Percentiles rank a stretch among this genome's conserved stretches.
phyloP scores from a whole-genome alignment of 805 yeast species.

The Debaryomyces maramus region DNA sequence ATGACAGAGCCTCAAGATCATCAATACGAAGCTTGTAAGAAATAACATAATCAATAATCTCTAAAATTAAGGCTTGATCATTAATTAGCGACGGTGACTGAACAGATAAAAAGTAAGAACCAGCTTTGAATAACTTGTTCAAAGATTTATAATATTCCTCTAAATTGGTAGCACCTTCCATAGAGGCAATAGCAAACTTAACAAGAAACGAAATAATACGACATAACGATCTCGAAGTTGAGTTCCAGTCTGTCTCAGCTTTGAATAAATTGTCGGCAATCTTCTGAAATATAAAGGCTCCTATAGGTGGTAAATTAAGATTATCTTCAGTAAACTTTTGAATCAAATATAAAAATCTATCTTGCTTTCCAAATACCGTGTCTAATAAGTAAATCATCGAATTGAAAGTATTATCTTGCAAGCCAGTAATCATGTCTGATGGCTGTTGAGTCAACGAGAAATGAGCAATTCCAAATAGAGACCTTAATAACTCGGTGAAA shows the following conservation, averaged over 20 bases:
- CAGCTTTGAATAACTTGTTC: slow-evolving; percentile 39
- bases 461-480: slow-evolving; percentile 35
- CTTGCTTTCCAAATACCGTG: slow-evolving; percentile 63
- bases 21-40: slow-evolving; percentile 41
- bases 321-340: slow-evolving; percentile 46
- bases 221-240: slow-evolving; percentile 63
- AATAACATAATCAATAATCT: slow-evolving; percentile 57
- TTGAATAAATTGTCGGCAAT: slow-evolving; percentile 48
- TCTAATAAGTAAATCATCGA: slow-evolving; percentile 63
- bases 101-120: slow-evolving; percentile 46
- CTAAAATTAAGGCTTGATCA: slow-evolving; percentile 66
- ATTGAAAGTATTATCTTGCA: slow-evolving; percentile 46
- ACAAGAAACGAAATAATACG: slow-evolving; percentile 56
- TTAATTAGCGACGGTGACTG: slow-evolving; percentile 48
- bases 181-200: slow-evolving; percentile 34
- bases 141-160: slow-evolving; percentile 30
- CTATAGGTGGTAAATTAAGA: slow-evolving; percentile 47
- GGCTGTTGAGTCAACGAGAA: slow-evolving; percentile 23
- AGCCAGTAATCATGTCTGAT: slow-evolving; percentile 25
- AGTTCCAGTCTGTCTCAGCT: slow-evolving; percentile 58
- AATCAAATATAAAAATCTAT: slow-evolving; percentile 58
- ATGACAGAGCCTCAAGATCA: slow-evolving; percentile 39
- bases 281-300: slow-evolving; percentile 48
- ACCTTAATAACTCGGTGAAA: slow-evolving; percentile 55
- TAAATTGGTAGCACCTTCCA: slow-evolving; percentile 15